phyloP scores from a whole-genome alignment of 116 monocot genomes.

The Phalaenopsis hybrid region DNA sequence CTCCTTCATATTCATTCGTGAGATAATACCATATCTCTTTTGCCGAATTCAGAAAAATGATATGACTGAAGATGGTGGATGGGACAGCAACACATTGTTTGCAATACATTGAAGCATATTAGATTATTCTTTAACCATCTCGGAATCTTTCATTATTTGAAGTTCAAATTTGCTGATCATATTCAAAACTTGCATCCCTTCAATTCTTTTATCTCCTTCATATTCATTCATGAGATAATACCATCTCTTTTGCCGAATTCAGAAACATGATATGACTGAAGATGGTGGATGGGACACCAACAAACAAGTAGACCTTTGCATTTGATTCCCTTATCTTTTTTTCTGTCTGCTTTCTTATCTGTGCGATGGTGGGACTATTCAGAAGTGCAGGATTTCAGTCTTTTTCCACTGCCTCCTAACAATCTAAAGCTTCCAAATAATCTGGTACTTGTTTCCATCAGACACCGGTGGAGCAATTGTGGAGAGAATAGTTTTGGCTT shows the following conservation, averaged over 20 bases:
- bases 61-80: not conserved
- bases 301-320: not conserved
- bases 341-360: not conserved
- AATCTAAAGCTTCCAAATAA: no score
- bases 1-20: not conserved
- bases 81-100: not conserved
- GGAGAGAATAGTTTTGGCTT: no score
- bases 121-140: not conserved
- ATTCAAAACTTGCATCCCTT: slow-evolving; percentile 3
- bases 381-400: not conserved
- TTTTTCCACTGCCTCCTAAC: no score
- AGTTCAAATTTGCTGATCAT: slow-evolving; percentile 6
- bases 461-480: no score
- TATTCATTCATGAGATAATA: not conserved
- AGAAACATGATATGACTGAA: not conserved
- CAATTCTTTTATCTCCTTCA: slow-evolving; percentile 1
- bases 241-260: not conserved
- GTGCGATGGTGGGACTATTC: not conserved
- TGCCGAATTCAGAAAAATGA: not conserved
- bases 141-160: not conserved
- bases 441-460: no score
- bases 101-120: not conserved
- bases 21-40: not conserved
- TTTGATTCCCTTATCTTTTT: not conserved
- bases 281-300: not conserved